phyloP scores from a whole-genome alignment of 1,284 basidiomycete species.

The Kwoniella shivajii region DNA sequence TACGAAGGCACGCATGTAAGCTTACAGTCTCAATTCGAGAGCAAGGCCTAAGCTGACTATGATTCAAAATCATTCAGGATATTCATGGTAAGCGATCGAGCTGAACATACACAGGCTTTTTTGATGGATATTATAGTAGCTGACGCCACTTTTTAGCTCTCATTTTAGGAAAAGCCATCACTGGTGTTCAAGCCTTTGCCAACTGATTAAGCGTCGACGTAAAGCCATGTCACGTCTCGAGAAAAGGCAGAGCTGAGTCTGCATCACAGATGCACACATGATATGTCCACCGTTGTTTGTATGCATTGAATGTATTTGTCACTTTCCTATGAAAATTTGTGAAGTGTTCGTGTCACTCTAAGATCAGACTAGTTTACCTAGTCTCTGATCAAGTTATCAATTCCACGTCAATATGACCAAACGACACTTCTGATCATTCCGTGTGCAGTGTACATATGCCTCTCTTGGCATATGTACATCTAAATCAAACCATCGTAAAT shows the following conservation, averaged over 20 bases:
- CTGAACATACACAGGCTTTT: background rate
- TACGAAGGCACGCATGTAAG: conserved; percentile 70
- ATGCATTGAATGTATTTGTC: background rate
- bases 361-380: no score
- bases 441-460: background rate
- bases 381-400: no score
- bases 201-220: conserved; percentile 12
- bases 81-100: conserved; percentile 60
- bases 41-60: background rate
- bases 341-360: background rate
- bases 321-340: no score
- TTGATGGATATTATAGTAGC: conserved; percentile 7
- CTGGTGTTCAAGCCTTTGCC: conserved; percentile 77
- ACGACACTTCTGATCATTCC: no score
- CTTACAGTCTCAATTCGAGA: no score
- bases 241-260: no score
- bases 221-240: no score
- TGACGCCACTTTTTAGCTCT: conserved; percentile 57
- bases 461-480: background rate
- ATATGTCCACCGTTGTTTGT: background rate
- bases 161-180: conserved; percentile 88
- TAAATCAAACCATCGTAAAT: background rate
- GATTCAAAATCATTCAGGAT: no score
- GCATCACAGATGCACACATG: no score
- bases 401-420: no score